Conservation (phyloP, 2,329 filamentous ascomycete species). For the Aspergillus quadrilineatus region DNA sequence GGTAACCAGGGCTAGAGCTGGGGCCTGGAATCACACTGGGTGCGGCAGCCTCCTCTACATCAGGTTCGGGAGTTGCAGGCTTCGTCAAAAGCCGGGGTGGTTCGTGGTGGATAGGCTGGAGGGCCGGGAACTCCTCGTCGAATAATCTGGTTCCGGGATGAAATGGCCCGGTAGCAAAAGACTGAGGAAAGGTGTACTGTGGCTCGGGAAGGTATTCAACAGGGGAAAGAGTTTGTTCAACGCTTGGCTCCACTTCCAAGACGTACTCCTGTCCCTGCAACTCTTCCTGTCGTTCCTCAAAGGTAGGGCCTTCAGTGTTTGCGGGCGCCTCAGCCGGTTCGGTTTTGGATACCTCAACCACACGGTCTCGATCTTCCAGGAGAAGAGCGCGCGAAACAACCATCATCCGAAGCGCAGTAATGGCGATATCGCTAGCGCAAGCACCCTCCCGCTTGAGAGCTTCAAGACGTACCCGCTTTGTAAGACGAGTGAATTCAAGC, state of each 20-base stretch:
- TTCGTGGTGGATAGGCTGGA: conserved; percentile 2
- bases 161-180: conserved; percentile 15
- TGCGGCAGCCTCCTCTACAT: background rate
- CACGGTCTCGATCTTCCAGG: conserved; percentile 29
- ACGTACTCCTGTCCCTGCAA: background rate
- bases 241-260: background rate
- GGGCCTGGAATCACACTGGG: background rate
- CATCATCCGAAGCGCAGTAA: conserved; percentile 30
- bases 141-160: conserved; percentile 17
- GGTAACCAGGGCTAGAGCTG: background rate
- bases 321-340: background rate
- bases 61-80: background rate
- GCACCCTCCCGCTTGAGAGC: conserved; percentile 27
- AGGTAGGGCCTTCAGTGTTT: background rate
- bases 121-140: conserved; percentile 23
- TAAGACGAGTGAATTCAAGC: conserved; percentile 26
- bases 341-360: background rate
- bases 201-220: background rate
- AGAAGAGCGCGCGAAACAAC: conserved; percentile 29
- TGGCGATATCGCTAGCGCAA: conserved; percentile 28
- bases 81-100: background rate
- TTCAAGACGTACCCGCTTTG: conserved; percentile 32
- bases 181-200: background rate
- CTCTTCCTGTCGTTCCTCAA: background rate
- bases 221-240: background rate